These are phyloP conservation scores for Trametes gibbosa DNA, from an alignment of 768 basidiomycete genomes.

Conservation along the genomic window DNA sequence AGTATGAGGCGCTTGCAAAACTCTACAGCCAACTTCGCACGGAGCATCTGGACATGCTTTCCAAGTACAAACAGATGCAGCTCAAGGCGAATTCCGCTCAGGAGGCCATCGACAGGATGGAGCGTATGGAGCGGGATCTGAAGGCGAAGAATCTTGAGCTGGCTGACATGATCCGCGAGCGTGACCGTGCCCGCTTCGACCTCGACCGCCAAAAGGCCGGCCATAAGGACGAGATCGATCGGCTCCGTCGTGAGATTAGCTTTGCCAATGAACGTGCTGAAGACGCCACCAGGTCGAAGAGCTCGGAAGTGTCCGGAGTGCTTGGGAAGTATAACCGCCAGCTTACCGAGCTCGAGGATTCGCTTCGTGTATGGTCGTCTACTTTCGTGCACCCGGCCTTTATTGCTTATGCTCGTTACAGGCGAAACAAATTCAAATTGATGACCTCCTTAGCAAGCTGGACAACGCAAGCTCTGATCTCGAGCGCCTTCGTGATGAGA, in stretches of 20 bases:
- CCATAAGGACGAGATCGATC: constrained; percentile 94
- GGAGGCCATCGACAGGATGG: constrained; percentile 97
- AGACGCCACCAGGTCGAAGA: constrained; percentile 87
- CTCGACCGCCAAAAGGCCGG: constrained; percentile 89
- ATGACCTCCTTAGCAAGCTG: constrained; percentile 82
- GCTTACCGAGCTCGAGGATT: constrained; percentile 93
- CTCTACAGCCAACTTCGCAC: constrained; percentile 97
- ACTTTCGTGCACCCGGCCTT: not conserved
- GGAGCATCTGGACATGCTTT: constrained; percentile 95
- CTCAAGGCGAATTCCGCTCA: constrained; percentile 98
- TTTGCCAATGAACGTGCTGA: constrained; percentile 99
- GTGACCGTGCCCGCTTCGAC: constrained; percentile 94
- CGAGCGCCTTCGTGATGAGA: constrained; percentile 86
- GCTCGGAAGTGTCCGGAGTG: constrained; percentile 85
- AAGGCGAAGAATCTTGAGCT: constrained; percentile 98
- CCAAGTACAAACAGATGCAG: constrained; percentile 96
- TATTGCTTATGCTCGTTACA: constrained; percentile 31
- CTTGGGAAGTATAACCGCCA: constrained; percentile 95
- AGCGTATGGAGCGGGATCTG: constrained; percentile 96
- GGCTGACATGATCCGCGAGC: constrained; percentile 98
- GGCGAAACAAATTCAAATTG: constrained; percentile 96
- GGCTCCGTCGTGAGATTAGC: constrained; percentile 84
- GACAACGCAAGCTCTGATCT: constrained; percentile 72
- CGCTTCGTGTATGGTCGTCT: constrained; percentile 64
- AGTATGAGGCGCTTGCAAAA: constrained; percentile 98